Conservation (phyloP, 2,329 filamentous ascomycete species). For the Alternaria rosae region DNA sequence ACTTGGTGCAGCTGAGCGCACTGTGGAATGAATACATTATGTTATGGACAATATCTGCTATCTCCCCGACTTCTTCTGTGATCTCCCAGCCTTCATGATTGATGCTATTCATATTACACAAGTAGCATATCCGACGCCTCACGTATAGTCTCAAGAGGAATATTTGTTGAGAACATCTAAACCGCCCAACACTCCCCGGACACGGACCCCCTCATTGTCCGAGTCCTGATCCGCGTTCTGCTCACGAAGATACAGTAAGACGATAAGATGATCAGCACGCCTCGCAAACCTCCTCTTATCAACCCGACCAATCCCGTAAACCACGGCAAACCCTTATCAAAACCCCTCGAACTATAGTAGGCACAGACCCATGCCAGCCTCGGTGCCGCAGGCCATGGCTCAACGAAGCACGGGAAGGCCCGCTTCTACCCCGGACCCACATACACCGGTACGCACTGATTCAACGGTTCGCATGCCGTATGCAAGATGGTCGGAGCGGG, state of each 20-base stretch:
- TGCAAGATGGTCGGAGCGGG: not conserved
- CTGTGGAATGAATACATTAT: conserved; percentile 8
- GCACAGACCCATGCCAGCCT: not conserved
- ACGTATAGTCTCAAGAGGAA: not conserved
- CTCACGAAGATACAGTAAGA: not conserved
- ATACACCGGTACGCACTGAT: not conserved
- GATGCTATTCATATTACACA: too few relatives aligned
- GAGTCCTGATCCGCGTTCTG: not conserved
- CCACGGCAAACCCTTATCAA: not conserved
- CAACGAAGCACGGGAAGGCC: not conserved
- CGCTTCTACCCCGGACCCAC: not conserved
- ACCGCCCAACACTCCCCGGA: not conserved
- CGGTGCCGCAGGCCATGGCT: not conserved
- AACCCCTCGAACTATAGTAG: not conserved
- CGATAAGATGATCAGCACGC: not conserved
- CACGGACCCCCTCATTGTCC: not conserved
- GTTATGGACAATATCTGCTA: not conserved
- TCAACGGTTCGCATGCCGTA: not conserved
- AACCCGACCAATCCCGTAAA: not conserved
- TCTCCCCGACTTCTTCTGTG: not conserved
- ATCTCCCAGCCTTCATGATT: not conserved
- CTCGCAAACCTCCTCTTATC: not conserved
- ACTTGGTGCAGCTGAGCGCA: conserved; percentile 4
- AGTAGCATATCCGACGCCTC: too few relatives aligned
- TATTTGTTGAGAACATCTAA: not conserved